Evolutionary conservation across 306 rosid genomes (phyloP).

Genomic region (Cicer arietinum): DNA sequence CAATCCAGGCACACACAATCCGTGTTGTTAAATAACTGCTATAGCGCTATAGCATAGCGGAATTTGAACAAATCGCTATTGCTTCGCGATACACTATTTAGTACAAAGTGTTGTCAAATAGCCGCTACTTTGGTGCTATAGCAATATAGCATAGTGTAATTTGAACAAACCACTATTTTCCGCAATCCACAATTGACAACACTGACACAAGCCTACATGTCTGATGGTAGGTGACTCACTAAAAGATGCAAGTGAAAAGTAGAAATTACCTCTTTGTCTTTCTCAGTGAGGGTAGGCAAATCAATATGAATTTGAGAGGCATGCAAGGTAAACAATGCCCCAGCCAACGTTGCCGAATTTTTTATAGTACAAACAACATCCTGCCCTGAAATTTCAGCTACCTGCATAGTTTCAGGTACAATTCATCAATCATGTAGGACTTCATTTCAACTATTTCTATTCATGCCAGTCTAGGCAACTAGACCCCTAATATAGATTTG

Average conservation of each 20-base stretch:
- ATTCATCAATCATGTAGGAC: slow-evolving; percentile 41
- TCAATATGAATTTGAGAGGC: slow-evolving; percentile 86
- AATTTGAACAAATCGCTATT: too few relatives aligned
- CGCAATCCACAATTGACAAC: too few relatives aligned
- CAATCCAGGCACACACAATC: slow-evolving; percentile 4
- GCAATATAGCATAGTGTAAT: too few relatives aligned
- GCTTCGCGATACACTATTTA: too few relatives aligned
- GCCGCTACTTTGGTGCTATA: too few relatives aligned
- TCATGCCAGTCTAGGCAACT: slow-evolving; percentile 9
- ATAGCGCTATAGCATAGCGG: too few relatives aligned
- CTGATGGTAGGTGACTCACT: slow-evolving; percentile 9
- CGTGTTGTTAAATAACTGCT: not conserved
- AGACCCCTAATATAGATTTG: not conserved
- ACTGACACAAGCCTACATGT: not conserved
- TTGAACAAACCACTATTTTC: too few relatives aligned
- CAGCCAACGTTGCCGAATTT: slow-evolving; percentile 92
- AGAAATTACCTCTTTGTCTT: slow-evolving; percentile 80
- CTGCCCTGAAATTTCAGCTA: slow-evolving; percentile 68
- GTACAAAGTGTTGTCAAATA: too few relatives aligned
- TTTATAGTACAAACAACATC: slow-evolving; percentile 82
- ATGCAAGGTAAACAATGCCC: slow-evolving; percentile 95
- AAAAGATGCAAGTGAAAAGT: slow-evolving; percentile 26
- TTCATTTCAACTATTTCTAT: slow-evolving; percentile 38
- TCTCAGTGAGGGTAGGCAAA: slow-evolving; percentile 84
- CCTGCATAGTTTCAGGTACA: slow-evolving; percentile 61